phyloP scores from a whole-genome alignment of 2,329 filamentous ascomycete species.

The Monilinia aucupariae region DNA sequence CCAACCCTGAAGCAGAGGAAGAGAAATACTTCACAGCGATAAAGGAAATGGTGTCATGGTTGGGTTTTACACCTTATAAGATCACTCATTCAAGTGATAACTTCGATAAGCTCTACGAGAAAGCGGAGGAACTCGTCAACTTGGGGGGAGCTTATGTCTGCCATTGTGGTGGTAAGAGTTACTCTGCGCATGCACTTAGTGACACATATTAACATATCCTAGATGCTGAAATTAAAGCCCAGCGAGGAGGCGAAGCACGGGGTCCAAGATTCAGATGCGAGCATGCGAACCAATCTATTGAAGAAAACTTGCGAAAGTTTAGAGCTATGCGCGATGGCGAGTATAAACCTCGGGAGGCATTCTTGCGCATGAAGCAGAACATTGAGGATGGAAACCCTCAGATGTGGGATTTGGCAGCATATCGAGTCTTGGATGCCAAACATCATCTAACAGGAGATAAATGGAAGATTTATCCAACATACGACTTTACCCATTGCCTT shows the following conservation, averaged over 20 bases:
- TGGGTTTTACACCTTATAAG: conserved; percentile 67
- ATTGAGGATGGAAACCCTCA: conserved; percentile 80
- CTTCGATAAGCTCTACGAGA: conserved; percentile 76
- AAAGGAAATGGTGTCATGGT: conserved; percentile 79
- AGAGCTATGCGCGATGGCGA: conserved; percentile 86
- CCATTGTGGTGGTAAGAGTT: conserved; percentile 59
- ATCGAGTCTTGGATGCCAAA: conserved; percentile 70
- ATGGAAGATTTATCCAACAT: conserved; percentile 94
- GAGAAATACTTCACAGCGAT: conserved; percentile 88
- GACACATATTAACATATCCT: conserved; percentile 29
- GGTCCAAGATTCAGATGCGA: conserved; percentile 72
- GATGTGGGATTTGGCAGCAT: conserved; percentile 94
- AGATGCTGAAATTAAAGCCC: conserved; percentile 76
- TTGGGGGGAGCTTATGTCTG: conserved; percentile 76
- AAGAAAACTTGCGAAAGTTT: conserved; percentile 77
- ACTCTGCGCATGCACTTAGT: background rate
- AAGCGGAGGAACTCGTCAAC: conserved; percentile 77
- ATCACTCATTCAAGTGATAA: conserved; percentile 89
- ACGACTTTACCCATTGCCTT: conserved; percentile 86
- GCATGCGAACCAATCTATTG: conserved; percentile 68
- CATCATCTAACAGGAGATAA: conserved; percentile 75
- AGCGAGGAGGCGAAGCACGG: conserved; percentile 72
- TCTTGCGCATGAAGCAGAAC: conserved; percentile 89
- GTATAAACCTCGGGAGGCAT: conserved; percentile 78
- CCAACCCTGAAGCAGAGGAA: conserved; percentile 90